Base-by-base conservation (phyloP, 805 yeast species). In the Dipodascus albidus region DNA sequence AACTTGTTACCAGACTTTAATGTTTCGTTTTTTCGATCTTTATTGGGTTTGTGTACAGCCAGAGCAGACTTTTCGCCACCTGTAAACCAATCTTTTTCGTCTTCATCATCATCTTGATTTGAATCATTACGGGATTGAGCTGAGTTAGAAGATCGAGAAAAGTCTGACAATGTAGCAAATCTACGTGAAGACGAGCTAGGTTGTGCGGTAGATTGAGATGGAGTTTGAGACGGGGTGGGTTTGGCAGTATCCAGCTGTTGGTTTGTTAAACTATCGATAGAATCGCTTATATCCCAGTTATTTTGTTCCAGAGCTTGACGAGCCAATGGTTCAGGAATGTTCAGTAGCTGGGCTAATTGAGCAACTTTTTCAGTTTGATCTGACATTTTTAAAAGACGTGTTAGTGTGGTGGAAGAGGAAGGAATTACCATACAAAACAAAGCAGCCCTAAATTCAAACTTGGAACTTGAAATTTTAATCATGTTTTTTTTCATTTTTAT, bases 61-160 rank as follows among this genome's bases (percentile, higher is more conserved):
- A 85, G 71, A 2, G 79, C 90, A 2, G 87, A 80, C 66, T 83
- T 83, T 63, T 85, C 90, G 52, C 83, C 83, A 14, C 83, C 83
- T 2, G 82, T 76, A 66, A 79, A 66, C 62, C 69, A 61, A 66
- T 75, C 60, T 57, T 75, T 73, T 15, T 66, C 63, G 21, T 70
- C 71, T 35, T 65, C 68, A 33, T 66, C 66, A 8, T 62, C 70
- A 15, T 65, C 69, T 8, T 64, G 70, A 6, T 14, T n/a, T 27
- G 33, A 11, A 27, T 27, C 33, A 50, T 61, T 62, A 2, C 63
- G 65, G 19, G 65, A 68, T 2, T 53, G 56, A 6, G 52, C 66
- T 48, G 69, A 59, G 35, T 60, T 57, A 1, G 53, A 35, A 15
- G 49, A 51, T n/a, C 57, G 54, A 17, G 58, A 44, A 21, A 66